phyloP scores from a whole-genome alignment of 768 basidiomycete genomes.

The Rhodotorula kratochvilovae region DNA sequence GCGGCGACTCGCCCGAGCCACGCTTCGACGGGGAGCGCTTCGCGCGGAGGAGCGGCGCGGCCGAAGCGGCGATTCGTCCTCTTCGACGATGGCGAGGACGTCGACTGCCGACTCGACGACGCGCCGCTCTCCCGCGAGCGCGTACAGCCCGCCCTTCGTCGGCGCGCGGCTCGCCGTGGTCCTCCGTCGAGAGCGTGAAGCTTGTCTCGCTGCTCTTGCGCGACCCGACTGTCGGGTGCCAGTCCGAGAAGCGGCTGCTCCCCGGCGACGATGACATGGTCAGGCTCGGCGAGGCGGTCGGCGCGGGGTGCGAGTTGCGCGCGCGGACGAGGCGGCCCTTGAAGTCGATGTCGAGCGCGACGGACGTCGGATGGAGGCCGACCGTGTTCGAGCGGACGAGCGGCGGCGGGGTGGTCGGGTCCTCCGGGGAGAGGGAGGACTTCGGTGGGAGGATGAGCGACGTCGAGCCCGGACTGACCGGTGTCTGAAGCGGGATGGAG shows the following conservation, averaged over 20 bases:
- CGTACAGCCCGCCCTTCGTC: slow-evolving; percentile 5
- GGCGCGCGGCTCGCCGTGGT: background rate
- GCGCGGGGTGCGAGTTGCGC: slow-evolving; percentile 3
- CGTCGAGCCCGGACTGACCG: too few species aligned
- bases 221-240: background rate
- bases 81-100: slow-evolving; percentile 30
- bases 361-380: slow-evolving; percentile 12
- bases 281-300: background rate
- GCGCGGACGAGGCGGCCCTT: slow-evolving; percentile 20
- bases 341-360: slow-evolving; percentile 34
- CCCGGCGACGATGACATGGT: slow-evolving; percentile 9
- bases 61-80: slow-evolving; percentile 13
- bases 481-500: background rate
- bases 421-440: background rate
- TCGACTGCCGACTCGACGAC: slow-evolving; percentile 33
- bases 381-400: slow-evolving; percentile 27
- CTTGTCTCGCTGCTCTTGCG: slow-evolving; percentile 30
- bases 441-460: slow-evolving; percentile 9
- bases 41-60: background rate
- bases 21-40: slow-evolving; percentile 22
- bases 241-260: slow-evolving; percentile 22
- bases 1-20: background rate
- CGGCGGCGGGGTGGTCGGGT: background rate
- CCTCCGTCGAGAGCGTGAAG: background rate
- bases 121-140: slow-evolving; percentile 1